A percentile compares a stretch with the other conserved stretches of the same genome.
These are phyloP conservation scores for Boletus rex-veris DNA, from an alignment of 768 basidiomycete species.

Conservation along the genomic window DNA sequence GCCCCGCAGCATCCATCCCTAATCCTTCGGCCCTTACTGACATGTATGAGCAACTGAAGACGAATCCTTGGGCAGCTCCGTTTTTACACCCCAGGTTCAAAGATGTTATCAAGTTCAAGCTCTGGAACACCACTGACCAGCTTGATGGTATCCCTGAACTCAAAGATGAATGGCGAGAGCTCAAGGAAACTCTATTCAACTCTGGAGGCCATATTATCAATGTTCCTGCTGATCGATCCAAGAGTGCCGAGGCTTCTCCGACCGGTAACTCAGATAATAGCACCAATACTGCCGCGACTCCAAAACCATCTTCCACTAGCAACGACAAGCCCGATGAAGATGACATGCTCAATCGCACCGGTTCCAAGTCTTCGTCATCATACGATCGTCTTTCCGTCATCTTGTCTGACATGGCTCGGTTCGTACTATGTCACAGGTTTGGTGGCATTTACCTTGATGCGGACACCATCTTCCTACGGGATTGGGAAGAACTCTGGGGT, in stretches of 20 bases:
- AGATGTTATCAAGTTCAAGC: slow-evolving; percentile 88
- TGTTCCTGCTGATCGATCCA: slow-evolving; percentile 47
- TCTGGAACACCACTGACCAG: slow-evolving; percentile 99
- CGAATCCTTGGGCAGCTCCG: slow-evolving; percentile 92
- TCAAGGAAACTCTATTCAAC: slow-evolving; percentile 77
- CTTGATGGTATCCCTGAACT: slow-evolving; percentile 89
- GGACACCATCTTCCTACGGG: slow-evolving; percentile 91
- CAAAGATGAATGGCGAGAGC: slow-evolving; percentile 82
- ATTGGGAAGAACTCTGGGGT: slow-evolving; percentile 99
- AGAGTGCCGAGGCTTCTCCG: slow-evolving; percentile 22
- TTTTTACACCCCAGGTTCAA: slow-evolving; percentile 92
- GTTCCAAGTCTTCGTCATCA: slow-evolving; percentile 80
- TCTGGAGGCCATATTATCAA: slow-evolving; percentile 77
- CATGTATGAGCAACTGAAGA: slow-evolving; percentile 79
- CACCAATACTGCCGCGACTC: slow-evolving; percentile 14
- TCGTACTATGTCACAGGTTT: slow-evolving; percentile 94
- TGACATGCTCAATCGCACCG: slow-evolving; percentile 74
- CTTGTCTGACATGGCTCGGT: slow-evolving; percentile 94
- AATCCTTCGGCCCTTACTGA: slow-evolving; percentile 77
- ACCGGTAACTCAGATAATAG: slow-evolving; percentile 20
- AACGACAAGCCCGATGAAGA: slow-evolving; percentile 39
- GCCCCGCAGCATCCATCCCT: slow-evolving; percentile 87
- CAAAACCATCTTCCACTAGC: slow-evolving; percentile 22
- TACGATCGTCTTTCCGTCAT: slow-evolving; percentile 94
- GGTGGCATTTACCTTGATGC: slow-evolving; percentile 97